These are phyloP conservation scores for Hericium erinaceus DNA, from an alignment of 768 basidiomycete species.

Conservation along the genomic window DNA sequence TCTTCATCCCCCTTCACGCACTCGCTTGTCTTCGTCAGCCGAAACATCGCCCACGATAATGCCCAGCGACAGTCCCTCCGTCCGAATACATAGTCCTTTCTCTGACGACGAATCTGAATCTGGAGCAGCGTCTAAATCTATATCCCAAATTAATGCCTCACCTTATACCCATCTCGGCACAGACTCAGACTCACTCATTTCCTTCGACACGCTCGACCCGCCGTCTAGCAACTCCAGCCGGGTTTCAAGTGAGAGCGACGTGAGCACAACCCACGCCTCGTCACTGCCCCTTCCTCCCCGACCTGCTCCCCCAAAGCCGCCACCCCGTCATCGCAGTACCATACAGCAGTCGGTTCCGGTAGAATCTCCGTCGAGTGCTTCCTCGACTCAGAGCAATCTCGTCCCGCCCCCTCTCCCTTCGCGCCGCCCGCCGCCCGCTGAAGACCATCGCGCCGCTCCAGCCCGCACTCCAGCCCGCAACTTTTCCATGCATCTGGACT, in stretches of 20 bases:
- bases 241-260: slow-evolving; percentile 30
- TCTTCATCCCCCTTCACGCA: background rate
- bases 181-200: slow-evolving; percentile 2
- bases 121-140: background rate
- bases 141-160: background rate
- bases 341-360: background rate
- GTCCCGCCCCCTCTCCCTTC: slow-evolving; percentile 12
- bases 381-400: background rate
- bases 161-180: background rate
- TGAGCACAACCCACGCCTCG: slow-evolving; percentile 1
- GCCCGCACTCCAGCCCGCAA: background rate
- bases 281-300: background rate
- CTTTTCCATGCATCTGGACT: slow-evolving; percentile 4
- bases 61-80: background rate
- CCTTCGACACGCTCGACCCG: slow-evolving; percentile 7
- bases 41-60: background rate
- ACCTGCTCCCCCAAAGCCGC: background rate
- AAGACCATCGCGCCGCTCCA: background rate
- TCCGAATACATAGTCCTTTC: background rate
- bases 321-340: background rate
- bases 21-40: background rate
- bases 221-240: slow-evolving; percentile 30
- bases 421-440: slow-evolving; percentile 1
- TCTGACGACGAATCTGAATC: slow-evolving; percentile 1
- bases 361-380: background rate